Percentiles rank a stretch among this genome's conserved stretches.
Evolutionary conservation across 768 basidiomycete genomes (phyloP).

Genomic region (Coprinellus micaceus): DNA sequence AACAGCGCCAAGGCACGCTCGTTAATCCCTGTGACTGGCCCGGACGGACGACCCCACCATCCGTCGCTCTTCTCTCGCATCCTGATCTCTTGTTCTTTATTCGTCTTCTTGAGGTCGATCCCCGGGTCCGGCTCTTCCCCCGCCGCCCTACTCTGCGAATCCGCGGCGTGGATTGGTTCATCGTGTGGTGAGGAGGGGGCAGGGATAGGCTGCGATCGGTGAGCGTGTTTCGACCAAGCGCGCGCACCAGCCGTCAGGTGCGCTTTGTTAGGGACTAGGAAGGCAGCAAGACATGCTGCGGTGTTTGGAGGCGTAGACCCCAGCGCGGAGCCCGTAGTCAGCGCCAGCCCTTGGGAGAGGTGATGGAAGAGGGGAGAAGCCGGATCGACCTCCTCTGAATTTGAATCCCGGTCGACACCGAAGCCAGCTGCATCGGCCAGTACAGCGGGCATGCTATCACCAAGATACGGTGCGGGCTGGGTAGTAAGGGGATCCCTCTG

Average conservation of each 20-base stretch:
- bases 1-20: conserved; percentile 49
- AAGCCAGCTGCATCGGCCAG: neutral
- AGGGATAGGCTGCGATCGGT: conserved; percentile 39
- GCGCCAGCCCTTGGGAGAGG: conserved; percentile 50
- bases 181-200: conserved; percentile 1
- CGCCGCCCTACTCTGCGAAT: neutral
- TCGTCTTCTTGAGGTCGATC: conserved; percentile 12
- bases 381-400: conserved; percentile 11
- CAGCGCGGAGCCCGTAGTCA: conserved; percentile 57
- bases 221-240: conserved; percentile 66
- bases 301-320: conserved; percentile 45
- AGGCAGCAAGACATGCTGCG: conserved; percentile 50
- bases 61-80: conserved; percentile 29
- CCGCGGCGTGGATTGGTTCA: neutral
- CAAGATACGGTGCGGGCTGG: neutral
- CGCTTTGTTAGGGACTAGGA: conserved; percentile 44
- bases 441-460: neutral
- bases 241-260: conserved; percentile 56
- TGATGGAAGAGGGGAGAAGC: conserved; percentile 38
- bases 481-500: neutral
- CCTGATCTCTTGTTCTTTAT: conserved; percentile 11
- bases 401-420: neutral
- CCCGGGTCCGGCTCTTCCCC: neutral
- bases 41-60: conserved; percentile 60
- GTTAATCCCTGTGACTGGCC: conserved; percentile 51